Conservation (phyloP, 495 filamentous ascomycete genomes). For the Polyplosphaeria fusca region DNA sequence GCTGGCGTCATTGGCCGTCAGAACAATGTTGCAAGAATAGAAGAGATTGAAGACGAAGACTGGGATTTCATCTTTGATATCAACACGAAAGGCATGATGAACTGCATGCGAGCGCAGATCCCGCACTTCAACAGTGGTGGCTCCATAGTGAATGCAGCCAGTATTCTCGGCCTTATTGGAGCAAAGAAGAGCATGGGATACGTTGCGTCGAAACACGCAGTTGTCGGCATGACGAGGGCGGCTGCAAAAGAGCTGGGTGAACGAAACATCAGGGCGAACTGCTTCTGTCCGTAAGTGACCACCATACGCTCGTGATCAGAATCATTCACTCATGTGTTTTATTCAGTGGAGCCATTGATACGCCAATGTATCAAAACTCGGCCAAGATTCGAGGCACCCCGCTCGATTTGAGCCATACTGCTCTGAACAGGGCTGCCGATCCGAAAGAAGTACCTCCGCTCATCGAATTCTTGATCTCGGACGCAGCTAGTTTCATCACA, state of each 20-base stretch:
- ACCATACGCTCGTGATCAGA: background rate
- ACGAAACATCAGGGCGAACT: conserved; percentile 57
- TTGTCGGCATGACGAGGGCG: conserved; percentile 58
- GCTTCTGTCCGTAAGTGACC: conserved; percentile 37
- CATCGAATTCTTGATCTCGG: conserved; percentile 37
- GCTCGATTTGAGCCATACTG: conserved; percentile 12
- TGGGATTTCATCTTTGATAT: conserved; percentile 38
- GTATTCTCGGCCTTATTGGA: conserved; percentile 54
- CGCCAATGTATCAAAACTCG: conserved; percentile 25
- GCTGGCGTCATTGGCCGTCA: conserved; percentile 48
- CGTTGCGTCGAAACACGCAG: conserved; percentile 51
- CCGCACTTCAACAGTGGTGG: conserved; percentile 25
- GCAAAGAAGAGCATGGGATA: conserved; percentile 52
- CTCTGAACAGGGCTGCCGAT: conserved; percentile 27
- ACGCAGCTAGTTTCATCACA: conserved; percentile 36
- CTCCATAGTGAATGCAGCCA: conserved; percentile 57
- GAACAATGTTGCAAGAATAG: conserved; percentile 40
- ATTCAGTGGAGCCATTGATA: conserved; percentile 34
- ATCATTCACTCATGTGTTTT: background rate
- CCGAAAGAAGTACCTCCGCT: conserved; percentile 34
- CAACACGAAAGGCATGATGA: conserved; percentile 39
- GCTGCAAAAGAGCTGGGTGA: conserved; percentile 58
- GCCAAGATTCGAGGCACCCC: conserved; percentile 24
- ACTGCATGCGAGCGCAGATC: conserved; percentile 36
- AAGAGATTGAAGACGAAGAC: conserved; percentile 40